Conservation (phyloP, 1,284 basidiomycete genomes). For the Meira miltonrushii region DNA sequence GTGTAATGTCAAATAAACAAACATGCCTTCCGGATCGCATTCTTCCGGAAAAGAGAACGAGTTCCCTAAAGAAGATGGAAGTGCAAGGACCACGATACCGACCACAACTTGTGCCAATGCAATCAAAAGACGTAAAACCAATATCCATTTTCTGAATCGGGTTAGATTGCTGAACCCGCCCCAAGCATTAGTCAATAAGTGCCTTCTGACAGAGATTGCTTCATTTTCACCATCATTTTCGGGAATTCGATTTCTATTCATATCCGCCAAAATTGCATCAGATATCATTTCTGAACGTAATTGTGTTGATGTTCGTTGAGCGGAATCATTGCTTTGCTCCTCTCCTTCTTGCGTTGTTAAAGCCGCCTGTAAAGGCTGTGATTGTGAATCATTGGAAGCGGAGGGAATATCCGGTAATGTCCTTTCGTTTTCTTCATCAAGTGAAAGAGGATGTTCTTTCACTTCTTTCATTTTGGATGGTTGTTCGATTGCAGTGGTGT, state of each 20-base stretch:
- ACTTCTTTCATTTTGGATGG: too few relatives aligned
- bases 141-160: slow-evolving; percentile 20
- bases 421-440: too few relatives aligned
- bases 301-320: too few relatives aligned
- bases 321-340: too few relatives aligned
- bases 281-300: too few relatives aligned
- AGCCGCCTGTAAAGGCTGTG: too few relatives aligned
- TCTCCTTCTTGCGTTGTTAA: too few relatives aligned
- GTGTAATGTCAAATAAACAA: slow-evolving; percentile 38
- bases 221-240: slow-evolving; percentile 16
- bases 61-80: slow-evolving; percentile 16
- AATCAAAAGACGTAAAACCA: slow-evolving; percentile 21
- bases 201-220: slow-evolving; percentile 24
- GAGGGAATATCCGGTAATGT: too few relatives aligned
- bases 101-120: slow-evolving; percentile 19
- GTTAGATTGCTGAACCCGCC: slow-evolving; percentile 22
- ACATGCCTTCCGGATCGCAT: slow-evolving; percentile 20
- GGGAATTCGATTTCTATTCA: neutral
- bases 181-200: slow-evolving; percentile 24
- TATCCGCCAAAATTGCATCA: too few relatives aligned
- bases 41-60: slow-evolving; percentile 6
- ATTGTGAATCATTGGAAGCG: too few relatives aligned
- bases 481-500: too few relatives aligned
- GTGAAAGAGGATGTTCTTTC: too few relatives aligned
- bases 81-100: slow-evolving; percentile 13